Base-by-base conservation (phyloP, 2,329 filamentous ascomycete genomes). In the Dryadomyces sulphureus region DNA sequence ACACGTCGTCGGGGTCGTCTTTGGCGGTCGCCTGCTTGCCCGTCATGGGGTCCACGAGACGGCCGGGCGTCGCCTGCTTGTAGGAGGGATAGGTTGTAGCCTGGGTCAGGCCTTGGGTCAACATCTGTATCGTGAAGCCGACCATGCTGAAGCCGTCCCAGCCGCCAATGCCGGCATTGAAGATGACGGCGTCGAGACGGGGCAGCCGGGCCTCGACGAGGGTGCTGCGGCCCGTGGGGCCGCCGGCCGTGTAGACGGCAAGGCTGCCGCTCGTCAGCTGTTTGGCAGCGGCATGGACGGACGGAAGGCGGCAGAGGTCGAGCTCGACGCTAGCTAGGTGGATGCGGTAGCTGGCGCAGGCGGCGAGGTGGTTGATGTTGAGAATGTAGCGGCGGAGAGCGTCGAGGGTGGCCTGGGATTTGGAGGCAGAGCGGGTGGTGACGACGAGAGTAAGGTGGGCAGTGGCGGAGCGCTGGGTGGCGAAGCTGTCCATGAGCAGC, bases 401-500 rank as follows among this genome's bases (percentile, higher is more conserved):
- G 16, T 65, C 61, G 53, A 85, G 71, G 4, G 89, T 92, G 48
- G 83, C 80, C 49, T 74, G 70, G 43, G 81, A 83, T 66, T 95
- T 95, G 50, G 69, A 65, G 38, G 70, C 60, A 56, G 80, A 81
- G 52, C 90, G 84, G 1, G 90, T 94, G 6, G 87, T 94, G 52
- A 86, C 79, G 52, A 95, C 77, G 46, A 95, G 71, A 54, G 86
- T 75, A 39, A 96, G 75, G 56, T 82, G 77, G 48, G 84, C 73
- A 48, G 84, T 68, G 42, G 77, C 68, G 25, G 82, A 75, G 32
- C 77, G 79, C 12, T 77, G 76, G 49, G 70, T 66, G 49, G 94
- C 77, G 67, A 94, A 95, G 56, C 94, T 85, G 66, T 94, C 86
- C 55, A 94, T 90, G 47, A 94, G 72, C 50, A 87, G 84, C 57